Base-by-base conservation (phyloP, 768 basidiomycete species). In the Hypsizygus marmoreus region DNA sequence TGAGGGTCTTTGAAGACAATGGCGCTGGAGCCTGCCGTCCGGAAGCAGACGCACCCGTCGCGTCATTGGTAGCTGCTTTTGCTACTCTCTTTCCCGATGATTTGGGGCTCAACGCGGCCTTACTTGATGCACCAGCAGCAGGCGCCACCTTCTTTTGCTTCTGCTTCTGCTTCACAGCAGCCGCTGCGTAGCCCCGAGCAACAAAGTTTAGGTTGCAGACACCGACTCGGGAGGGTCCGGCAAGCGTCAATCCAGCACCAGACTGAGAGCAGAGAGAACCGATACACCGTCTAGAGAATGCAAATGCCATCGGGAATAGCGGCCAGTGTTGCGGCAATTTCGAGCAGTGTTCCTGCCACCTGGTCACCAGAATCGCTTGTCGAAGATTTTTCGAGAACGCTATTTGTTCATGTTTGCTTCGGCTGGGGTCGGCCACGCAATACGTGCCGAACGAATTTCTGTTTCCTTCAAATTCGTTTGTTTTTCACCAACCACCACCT, bases 401-500 rank as follows among this genome's bases (percentile, higher is more conserved):
- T 60, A 45, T 49, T 53, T 60, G 50, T 41, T 23, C 10, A 13
- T 60, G 45, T 59, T 63, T 62, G 44, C 49, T 53, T 62, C 61
- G 57, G 62, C 62, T 54, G 35, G 49, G 53, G 43, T 54, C 63
- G 61, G 62, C 62, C 59, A 62, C 62, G 63, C 59, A 59, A 58
- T 24, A 6, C 29, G 53, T 55, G 55, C 57, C 56, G 55, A 45
- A 53, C 33, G 45, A 55, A 51, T 50, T 57, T 55, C 51, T 28
- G 28, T 11, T 22, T 19, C 45, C 28, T 22, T 43, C 22, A 58
- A 61, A 49, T 40, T 60, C 56, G 56, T 45, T 45, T 38, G 45
- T 47, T 26, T 46, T 54, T 56, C 44, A 54, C 57, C 52, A 59
- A 65, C 68, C 64, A 67, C 61, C 58, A 69, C 54, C 63, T 50